phyloP scores from a whole-genome alignment of 768 basidiomycete genomes.

The Hortiboletus campestris region DNA sequence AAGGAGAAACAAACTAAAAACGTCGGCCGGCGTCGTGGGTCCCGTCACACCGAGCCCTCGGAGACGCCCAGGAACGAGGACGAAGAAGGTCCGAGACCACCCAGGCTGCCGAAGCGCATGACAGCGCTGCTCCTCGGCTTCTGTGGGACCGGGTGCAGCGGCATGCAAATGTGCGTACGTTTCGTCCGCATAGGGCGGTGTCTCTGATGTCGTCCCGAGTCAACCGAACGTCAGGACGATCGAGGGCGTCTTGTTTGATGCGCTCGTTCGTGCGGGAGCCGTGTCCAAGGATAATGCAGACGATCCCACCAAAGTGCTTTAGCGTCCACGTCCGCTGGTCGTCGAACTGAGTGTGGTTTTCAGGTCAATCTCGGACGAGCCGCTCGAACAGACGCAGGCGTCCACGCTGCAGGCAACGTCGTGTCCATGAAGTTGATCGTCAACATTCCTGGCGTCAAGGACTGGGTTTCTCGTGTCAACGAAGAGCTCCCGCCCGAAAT shows the following conservation, averaged over 20 bases:
- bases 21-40: slow-evolving; percentile 40
- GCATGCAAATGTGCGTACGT: slow-evolving; percentile 90
- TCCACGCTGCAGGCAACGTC: slow-evolving; percentile 94
- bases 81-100: slow-evolving; percentile 37
- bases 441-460: slow-evolving; percentile 63
- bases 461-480: slow-evolving; percentile 76
- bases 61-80: slow-evolving; percentile 21
- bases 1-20: slow-evolving; percentile 40
- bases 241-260: slow-evolving; percentile 86
- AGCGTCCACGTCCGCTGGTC: not conserved
- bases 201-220: slow-evolving; percentile 34
- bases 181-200: not conserved
- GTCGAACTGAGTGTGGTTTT: not conserved
- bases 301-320: slow-evolving; percentile 76
- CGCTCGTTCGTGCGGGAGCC: slow-evolving; percentile 85
- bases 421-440: slow-evolving; percentile 91
- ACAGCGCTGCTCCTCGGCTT: slow-evolving; percentile 86
- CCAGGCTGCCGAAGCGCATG: slow-evolving; percentile 77
- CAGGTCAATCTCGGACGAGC: slow-evolving; percentile 85
- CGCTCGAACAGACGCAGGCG: slow-evolving; percentile 95
- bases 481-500: slow-evolving; percentile 88
- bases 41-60: slow-evolving; percentile 37
- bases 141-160: slow-evolving; percentile 87
- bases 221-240: slow-evolving; percentile 78
- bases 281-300: slow-evolving; percentile 94